These are phyloP conservation scores for Metschnikowia santaceciliae DNA, from an alignment of 805 yeast species.

Conservation along the genomic window DNA sequence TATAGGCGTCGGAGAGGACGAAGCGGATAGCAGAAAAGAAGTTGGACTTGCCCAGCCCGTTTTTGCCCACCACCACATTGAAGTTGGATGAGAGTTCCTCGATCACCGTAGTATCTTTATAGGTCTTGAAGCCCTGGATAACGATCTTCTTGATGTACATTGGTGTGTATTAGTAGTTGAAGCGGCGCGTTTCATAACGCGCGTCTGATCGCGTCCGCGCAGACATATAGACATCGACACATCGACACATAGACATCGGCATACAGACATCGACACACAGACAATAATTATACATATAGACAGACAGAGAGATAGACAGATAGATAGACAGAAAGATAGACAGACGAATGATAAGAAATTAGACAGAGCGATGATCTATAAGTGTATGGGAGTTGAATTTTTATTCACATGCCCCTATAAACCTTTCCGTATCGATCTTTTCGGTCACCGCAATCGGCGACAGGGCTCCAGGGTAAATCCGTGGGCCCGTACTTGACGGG, in stretches of 20 bases:
- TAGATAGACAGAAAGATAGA: no score
- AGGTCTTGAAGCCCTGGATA: slow-evolving; percentile 92
- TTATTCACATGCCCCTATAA: slow-evolving; percentile 1
- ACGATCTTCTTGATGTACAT: slow-evolving; percentile 52
- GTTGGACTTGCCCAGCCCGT: slow-evolving; percentile 96
- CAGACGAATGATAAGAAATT: no score
- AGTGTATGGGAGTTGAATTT: no score
- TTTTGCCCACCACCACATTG: slow-evolving; percentile 82
- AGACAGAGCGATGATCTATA: no score
- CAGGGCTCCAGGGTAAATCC: slow-evolving; percentile 51
- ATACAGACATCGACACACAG: not conserved
- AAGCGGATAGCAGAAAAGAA: slow-evolving; percentile 93
- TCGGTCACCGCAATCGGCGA: slow-evolving; percentile 5
- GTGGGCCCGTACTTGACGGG: slow-evolving; percentile 32
- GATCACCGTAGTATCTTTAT: slow-evolving; percentile 74
- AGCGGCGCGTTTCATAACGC: slow-evolving; percentile 1
- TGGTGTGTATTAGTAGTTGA: not conserved
- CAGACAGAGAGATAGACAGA: no score
- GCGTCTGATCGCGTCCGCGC: slow-evolving; percentile 3
- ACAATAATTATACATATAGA: no score
- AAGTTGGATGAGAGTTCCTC: slow-evolving; percentile 75
- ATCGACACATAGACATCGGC: no score
- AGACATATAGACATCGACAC: no score
- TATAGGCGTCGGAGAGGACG: slow-evolving; percentile 85
- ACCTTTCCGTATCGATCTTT: slow-evolving; percentile 11